A percentile compares a stretch with the other conserved stretches of the same genome.
phyloP scores from a whole-genome alignment of 257 asterid genomes.

The Cinchona pubescens region DNA sequence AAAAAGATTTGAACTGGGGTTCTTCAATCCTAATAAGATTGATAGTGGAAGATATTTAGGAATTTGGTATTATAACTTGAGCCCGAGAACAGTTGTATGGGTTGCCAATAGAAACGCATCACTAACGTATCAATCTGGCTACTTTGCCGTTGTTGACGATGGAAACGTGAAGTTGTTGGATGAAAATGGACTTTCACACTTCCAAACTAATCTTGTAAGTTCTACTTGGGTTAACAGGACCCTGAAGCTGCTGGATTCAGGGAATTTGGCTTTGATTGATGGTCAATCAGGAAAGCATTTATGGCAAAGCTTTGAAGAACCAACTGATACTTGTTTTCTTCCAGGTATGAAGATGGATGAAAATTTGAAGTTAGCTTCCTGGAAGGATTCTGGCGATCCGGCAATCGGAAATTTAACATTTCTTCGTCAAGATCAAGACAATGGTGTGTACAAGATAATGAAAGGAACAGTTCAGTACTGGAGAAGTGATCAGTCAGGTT shows the following conservation, averaged over 20 bases:
- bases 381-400: conserved; percentile 23
- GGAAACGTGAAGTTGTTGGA: conserved; percentile 31
- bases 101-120: conserved; percentile 36
- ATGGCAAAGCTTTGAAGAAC: conserved; percentile 45
- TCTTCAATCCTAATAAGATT: conserved; percentile 20
- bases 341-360: conserved; percentile 40
- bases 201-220: not conserved
- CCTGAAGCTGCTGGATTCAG: conserved; percentile 39
- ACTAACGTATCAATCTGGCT: not conserved
- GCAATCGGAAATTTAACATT: conserved; percentile 19
- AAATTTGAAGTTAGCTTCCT: conserved; percentile 14
- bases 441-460: not conserved
- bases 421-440: conserved; percentile 17
- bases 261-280: conserved; percentile 42
- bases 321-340: conserved; percentile 46
- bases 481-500: conserved; percentile 25
- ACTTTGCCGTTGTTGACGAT: conserved; percentile 24
- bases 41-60: conserved; percentile 30
- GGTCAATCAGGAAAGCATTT: conserved; percentile 10
- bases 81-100: conserved; percentile 41
- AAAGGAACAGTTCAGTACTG: not conserved
- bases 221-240: conserved; percentile 11
- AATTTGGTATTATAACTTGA: conserved; percentile 34
- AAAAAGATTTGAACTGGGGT: conserved; percentile 39
- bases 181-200: not conserved